Evolutionary conservation across 106 monocot genomes (phyloP), one percentile per base, ranked within the genome.

Genomic region (Iris macrosiphon): DNA sequence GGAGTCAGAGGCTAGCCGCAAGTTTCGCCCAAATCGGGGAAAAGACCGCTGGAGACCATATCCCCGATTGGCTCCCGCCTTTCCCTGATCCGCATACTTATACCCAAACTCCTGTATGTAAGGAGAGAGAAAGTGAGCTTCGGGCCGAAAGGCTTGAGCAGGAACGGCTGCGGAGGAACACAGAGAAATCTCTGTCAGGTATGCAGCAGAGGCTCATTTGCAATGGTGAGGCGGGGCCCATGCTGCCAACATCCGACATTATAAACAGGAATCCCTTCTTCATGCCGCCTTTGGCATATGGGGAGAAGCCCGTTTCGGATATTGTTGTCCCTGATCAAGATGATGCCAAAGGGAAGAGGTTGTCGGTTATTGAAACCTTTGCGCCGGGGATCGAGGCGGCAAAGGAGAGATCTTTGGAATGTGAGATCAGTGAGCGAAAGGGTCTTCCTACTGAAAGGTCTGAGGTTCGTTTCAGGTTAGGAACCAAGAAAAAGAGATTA

Each of bases 31-130:
- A 68, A 41, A 61, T 32, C 12, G 87, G 76, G 26, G 73, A 83
- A 40, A 56, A 46, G 9, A 30, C 78, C 0, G 23, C 69, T 7
- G 71, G 65, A 31, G 77, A 78, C 33, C 78, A 99, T 61, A 76
- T 99, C 35, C 98, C 98, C 10, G 70, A 75, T 58, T 99, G 98
- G 98, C 72, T 99, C 26, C 98, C 98, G 2, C 67, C 55, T 35
- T 84, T 87, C 19, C 98, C 98, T 13, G 80, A 80, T 48, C 84
- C 73, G 10, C 91, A 92, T 66, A 99, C 91, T 0, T 99, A 84
- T 39, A 39, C 92, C 5, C 72, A 74, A 23, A 99, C 87, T 5
- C 78, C 83, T 6, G 75, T 84, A 20, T 91, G 87, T 83, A 62
- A 70, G 24, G 75, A 99, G 71, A 83, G 52, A 40, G 33, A 24